These are phyloP conservation scores for Quercus gilva DNA, from an alignment of 306 rosid species.

Conservation along the genomic window DNA sequence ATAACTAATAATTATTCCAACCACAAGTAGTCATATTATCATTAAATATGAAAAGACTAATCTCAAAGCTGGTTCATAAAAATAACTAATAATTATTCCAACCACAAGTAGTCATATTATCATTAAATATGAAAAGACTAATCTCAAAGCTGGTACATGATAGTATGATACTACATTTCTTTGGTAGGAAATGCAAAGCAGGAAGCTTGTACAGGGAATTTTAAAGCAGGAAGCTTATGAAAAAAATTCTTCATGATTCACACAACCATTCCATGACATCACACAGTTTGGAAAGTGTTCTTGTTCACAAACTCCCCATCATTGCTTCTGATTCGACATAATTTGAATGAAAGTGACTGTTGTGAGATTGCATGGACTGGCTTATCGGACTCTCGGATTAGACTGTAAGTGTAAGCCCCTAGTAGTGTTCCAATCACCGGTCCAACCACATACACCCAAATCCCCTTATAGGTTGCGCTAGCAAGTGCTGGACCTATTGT, in stretches of 20 bases:
- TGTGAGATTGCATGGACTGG: constrained; percentile 17
- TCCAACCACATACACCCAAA: constrained; percentile 72
- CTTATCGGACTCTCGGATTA: constrained; percentile 42
- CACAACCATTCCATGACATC: constrained; percentile 6
- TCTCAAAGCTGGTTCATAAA: neutral
- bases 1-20: neutral
- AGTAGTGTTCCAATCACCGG: constrained; percentile 66
- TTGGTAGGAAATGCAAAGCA: neutral
- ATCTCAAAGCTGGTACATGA: neutral
- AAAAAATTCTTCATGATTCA: neutral
- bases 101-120: neutral
- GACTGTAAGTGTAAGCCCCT: constrained; percentile 61
- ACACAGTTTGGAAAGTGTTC: constrained; percentile 17
- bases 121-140: neutral
- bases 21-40: neutral
- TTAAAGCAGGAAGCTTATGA: neutral
- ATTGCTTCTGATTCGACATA: constrained; percentile 22
- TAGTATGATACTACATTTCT: neutral
- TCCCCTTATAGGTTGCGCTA: constrained; percentile 45
- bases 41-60: neutral
- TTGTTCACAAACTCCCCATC: neutral
- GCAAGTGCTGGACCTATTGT: constrained; percentile 84
- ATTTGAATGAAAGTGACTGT: constrained; percentile 32
- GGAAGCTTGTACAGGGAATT: neutral
- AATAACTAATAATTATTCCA: neutral